These are phyloP conservation scores for Pseudevernia furfuracea DNA, from an alignment of 495 filamentous ascomycete species.

Conservation along the genomic window DNA sequence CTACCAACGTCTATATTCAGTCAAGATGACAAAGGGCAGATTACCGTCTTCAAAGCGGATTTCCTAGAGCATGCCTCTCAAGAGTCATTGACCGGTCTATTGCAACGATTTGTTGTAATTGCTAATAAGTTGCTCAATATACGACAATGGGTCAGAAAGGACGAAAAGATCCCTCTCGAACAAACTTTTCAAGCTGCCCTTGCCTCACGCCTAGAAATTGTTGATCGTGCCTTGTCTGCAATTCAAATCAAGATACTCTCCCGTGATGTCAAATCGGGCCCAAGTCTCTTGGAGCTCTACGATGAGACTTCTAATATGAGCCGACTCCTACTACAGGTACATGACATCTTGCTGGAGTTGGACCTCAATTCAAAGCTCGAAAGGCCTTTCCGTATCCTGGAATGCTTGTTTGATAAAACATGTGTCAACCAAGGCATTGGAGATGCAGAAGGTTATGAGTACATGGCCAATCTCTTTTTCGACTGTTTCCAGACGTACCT, in stretches of 20 bases:
- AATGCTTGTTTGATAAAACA: slow-evolving; percentile 62
- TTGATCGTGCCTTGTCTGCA: slow-evolving; percentile 40
- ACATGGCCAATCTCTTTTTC: slow-evolving; percentile 64
- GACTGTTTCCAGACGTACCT: slow-evolving; percentile 78
- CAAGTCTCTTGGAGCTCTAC: slow-evolving; percentile 55
- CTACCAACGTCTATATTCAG: slow-evolving; percentile 65
- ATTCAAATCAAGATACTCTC: slow-evolving; percentile 40
- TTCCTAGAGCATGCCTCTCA: slow-evolving; percentile 36
- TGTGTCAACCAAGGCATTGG: slow-evolving; percentile 63
- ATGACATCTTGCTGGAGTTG: slow-evolving; percentile 37
- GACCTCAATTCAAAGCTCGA: slow-evolving; percentile 20
- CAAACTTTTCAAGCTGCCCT: slow-evolving; percentile 50
- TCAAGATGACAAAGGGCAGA: slow-evolving; percentile 34
- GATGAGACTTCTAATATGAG: slow-evolving; percentile 49
- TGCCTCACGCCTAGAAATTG: slow-evolving; percentile 34
- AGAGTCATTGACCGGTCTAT: slow-evolving; percentile 34
- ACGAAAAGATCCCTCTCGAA: slow-evolving; percentile 41
- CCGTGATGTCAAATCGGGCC: slow-evolving; percentile 27
- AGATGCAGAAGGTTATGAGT: slow-evolving; percentile 49
- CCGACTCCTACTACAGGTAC: slow-evolving; percentile 48
- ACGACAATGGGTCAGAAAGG: slow-evolving; percentile 37
- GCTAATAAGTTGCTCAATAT: slow-evolving; percentile 41
- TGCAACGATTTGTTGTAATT: slow-evolving; percentile 39
- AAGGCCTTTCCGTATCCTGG: slow-evolving; percentile 54
- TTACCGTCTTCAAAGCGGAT: slow-evolving; percentile 36